These are phyloP conservation scores for Pezicula rhizophila DNA, from an alignment of 2,329 filamentous ascomycete species.

Conservation along the genomic window DNA sequence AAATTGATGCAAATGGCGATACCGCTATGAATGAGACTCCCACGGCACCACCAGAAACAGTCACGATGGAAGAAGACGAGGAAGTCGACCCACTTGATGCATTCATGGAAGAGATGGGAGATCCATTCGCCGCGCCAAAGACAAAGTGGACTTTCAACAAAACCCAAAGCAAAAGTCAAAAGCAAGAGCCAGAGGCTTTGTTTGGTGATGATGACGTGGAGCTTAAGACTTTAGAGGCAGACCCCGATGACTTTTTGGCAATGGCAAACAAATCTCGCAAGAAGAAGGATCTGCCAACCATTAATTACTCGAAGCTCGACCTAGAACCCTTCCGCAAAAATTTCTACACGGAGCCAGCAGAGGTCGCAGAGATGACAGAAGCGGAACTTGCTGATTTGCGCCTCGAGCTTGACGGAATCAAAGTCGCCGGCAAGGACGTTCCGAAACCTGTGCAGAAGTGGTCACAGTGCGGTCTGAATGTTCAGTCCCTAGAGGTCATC, in stretches of 20 bases:
- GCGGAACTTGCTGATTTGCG: slow-evolving; percentile 77
- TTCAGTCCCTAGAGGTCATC: slow-evolving; percentile 82
- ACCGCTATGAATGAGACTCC: slow-evolving; percentile 29
- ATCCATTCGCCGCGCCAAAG: slow-evolving; percentile 39
- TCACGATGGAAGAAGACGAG: slow-evolving; percentile 53
- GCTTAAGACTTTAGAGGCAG: slow-evolving; percentile 55
- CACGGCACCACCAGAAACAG: slow-evolving; percentile 14
- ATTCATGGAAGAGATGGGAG: slow-evolving; percentile 72
- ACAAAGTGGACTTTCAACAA: slow-evolving; percentile 22
- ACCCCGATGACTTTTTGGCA: slow-evolving; percentile 59
- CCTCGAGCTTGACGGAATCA: slow-evolving; percentile 89
- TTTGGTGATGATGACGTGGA: slow-evolving; percentile 79
- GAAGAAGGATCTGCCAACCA: slow-evolving; percentile 88
- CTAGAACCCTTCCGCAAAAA: slow-evolving; percentile 85
- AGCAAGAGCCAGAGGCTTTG: slow-evolving; percentile 72
- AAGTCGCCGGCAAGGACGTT: slow-evolving; percentile 79
- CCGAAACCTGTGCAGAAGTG: slow-evolving; percentile 94
- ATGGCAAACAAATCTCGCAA: slow-evolving; percentile 59
- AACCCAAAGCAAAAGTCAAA: slow-evolving; percentile 37
- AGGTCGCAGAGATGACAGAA: slow-evolving; percentile 76
- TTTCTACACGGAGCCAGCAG: slow-evolving; percentile 88
- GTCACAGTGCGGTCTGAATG: slow-evolving; percentile 88
- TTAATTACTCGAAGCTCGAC: slow-evolving; percentile 82
- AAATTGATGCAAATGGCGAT: slow-evolving; percentile 30
- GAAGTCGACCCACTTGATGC: slow-evolving; percentile 86